phyloP scores from a whole-genome alignment of 2,329 filamentous ascomycete species.

The Ustilaginoidea virens region DNA sequence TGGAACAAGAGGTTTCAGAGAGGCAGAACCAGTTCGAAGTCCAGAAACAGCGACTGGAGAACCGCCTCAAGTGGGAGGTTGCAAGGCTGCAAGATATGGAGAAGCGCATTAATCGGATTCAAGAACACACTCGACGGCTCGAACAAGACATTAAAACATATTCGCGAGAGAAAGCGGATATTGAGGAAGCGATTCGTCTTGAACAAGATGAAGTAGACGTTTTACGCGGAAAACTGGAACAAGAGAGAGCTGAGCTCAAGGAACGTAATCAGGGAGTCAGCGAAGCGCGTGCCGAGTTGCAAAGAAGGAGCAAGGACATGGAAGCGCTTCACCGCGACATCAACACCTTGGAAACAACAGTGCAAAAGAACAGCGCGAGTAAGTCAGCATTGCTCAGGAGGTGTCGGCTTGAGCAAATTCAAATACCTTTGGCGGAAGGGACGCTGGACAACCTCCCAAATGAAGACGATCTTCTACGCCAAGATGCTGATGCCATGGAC shows the following conservation, averaged over 20 bases:
- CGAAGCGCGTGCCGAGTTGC: slow-evolving; percentile 65
- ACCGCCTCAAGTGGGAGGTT: slow-evolving; percentile 40
- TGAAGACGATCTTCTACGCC: slow-evolving; percentile 62
- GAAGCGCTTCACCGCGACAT: slow-evolving; percentile 61
- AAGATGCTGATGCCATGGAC: slow-evolving; percentile 83
- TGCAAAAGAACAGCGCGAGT: slow-evolving; percentile 70
- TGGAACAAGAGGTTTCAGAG: slow-evolving; percentile 80
- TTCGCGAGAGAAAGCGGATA: slow-evolving; percentile 54
- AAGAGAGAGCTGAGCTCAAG: slow-evolving; percentile 50
- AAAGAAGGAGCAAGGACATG: slow-evolving; percentile 72
- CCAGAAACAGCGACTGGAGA: slow-evolving; percentile 63
- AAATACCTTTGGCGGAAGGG: slow-evolving; percentile 59
- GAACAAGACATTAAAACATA: slow-evolving; percentile 55
- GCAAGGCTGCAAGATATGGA: slow-evolving; percentile 41
- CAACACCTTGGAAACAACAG: slow-evolving; percentile 62
- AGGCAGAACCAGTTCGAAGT: slow-evolving; percentile 77
- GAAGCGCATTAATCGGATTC: slow-evolving; percentile 51
- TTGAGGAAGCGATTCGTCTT: slow-evolving; percentile 57
- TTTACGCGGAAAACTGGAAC: slow-evolving; percentile 55
- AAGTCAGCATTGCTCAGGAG: slow-evolving; percentile 75
- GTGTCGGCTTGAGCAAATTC: slow-evolving; percentile 88
- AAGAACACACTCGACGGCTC: slow-evolving; percentile 50
- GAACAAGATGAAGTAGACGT: slow-evolving; percentile 65
- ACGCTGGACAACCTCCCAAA: slow-evolving; percentile 80
- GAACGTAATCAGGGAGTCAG: slow-evolving; percentile 60